A percentile compares a stretch with the other conserved stretches of the same genome.
These are phyloP conservation scores for Saturnispora besseyi DNA, from an alignment of 805 yeast genomes.

Conservation along the genomic window DNA sequence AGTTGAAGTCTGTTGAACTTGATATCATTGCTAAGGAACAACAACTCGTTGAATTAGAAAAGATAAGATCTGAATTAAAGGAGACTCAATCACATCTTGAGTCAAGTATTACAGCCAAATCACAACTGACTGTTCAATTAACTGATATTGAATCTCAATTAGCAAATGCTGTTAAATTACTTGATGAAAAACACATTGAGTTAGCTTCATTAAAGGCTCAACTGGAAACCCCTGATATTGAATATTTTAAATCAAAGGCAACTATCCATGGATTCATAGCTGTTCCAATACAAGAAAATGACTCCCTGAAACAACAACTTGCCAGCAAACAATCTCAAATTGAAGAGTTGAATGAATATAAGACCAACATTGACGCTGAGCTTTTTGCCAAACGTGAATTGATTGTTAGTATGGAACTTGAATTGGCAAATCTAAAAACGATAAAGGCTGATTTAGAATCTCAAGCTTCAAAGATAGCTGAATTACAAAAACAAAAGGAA, in stretches of 20 bases:
- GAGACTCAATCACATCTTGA: not conserved
- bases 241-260: conserved; percentile 25
- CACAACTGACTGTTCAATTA: not conserved
- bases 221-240: conserved; percentile 26
- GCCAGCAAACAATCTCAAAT: not conserved
- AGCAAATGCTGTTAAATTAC: not conserved
- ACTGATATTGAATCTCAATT: not conserved
- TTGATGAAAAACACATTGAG: not conserved
- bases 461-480: not conserved
- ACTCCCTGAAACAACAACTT: conserved; percentile 4
- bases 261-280: conserved; percentile 19
- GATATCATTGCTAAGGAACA: not conserved
- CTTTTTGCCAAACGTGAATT: conserved; percentile 2
- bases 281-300: conserved; percentile 19
- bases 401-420: conserved; percentile 2
- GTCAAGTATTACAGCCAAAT: not conserved
- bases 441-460: conserved; percentile 1
- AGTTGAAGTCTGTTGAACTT: not conserved
- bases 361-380: not conserved
- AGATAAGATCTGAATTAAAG: not conserved
- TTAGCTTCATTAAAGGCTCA: not conserved
- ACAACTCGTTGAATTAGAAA: not conserved
- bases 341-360: not conserved
- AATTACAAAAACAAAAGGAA: conserved; percentile 1
- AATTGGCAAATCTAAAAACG: conserved; percentile 3